Evolutionary conservation across 768 basidiomycete species (phyloP), one percentile per base, ranked within the genome.

Genomic region (Phlegmacium glaucopus): DNA sequence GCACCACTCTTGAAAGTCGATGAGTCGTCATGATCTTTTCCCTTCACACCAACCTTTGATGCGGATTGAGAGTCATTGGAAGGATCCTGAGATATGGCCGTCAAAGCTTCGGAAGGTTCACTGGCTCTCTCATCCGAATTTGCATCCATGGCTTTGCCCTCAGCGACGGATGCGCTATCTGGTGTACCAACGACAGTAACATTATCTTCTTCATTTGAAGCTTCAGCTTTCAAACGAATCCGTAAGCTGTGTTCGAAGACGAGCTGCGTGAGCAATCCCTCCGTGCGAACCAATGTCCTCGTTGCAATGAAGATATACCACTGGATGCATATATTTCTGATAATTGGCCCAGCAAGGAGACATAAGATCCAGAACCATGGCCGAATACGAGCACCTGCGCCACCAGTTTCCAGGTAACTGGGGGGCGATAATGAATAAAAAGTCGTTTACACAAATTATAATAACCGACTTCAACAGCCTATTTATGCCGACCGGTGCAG

Each of bases 321-420:
- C 50, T 87, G 81, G 48, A 78, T 72, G 29, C 65, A 55, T 6
- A 84, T 11, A 2, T 75, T 67, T 7, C 62, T 66, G 6, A 74
- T 0, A 7, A 68, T 59, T 9, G 82, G 77, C 8, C 78, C 80
- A 4, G 76, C 34, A 55, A 80, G 74, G 11, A 83, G 66, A 55
- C 67, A 66, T 0, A 65, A 18, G 22, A 87, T 75, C 85, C 86
- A 89, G 8, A 87, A 77, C 79, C 85, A 87, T 1, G 87, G 86
- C 28, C 75, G 74, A 22, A 84, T 62, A 8, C 64, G 54, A 0
- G 80, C 73, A 26, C 62, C 70, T 48, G 72, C 56, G 7, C 78
- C 80, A 8, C 66, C 63, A 1, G 61, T 71, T 63, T 87, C 83
- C n/a, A 89, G 62, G 56, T 86, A 81, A 36, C 77, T 83, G 49